phyloP scores from a whole-genome alignment of 345 rosid species.

The Eucalyptus regnans region DNA sequence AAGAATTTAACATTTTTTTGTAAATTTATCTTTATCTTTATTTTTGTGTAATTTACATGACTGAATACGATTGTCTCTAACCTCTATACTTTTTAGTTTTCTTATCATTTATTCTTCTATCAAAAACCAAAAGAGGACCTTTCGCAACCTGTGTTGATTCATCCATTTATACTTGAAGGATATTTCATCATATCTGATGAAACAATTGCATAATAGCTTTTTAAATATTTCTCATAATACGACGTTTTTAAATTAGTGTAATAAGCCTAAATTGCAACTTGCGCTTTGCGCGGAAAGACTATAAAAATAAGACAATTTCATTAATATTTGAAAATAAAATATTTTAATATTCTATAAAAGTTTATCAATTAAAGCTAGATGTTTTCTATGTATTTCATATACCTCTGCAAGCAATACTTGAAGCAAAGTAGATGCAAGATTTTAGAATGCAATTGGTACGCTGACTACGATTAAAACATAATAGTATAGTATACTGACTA shows the following conservation, averaged over 20 bases:
- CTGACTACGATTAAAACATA: not conserved
- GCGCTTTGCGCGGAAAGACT: not conserved
- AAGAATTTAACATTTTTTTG: too few species aligned
- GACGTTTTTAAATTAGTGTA: not conserved
- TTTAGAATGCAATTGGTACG: not conserved
- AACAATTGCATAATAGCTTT: not conserved
- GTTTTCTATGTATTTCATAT: not conserved
- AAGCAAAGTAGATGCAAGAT: not conserved
- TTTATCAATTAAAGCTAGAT: not conserved
- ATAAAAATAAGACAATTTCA: not conserved
- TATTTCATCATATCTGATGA: not conserved
- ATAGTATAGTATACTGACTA: not conserved
- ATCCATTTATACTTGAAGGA: not conserved
- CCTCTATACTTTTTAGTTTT: too few species aligned
- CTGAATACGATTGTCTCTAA: rapidly evolving
- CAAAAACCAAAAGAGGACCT: not conserved
- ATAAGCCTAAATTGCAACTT: not conserved
- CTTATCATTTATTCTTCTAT: not conserved
- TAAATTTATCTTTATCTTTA: too few species aligned
- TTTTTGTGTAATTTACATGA: too few species aligned
- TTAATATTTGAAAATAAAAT: not conserved
- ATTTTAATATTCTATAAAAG: not conserved
- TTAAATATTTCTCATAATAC: not conserved
- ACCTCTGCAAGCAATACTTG: not conserved
- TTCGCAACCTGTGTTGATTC: not conserved